Conservation (phyloP, 768 basidiomycete genomes). For the Russula vinacea region DNA sequence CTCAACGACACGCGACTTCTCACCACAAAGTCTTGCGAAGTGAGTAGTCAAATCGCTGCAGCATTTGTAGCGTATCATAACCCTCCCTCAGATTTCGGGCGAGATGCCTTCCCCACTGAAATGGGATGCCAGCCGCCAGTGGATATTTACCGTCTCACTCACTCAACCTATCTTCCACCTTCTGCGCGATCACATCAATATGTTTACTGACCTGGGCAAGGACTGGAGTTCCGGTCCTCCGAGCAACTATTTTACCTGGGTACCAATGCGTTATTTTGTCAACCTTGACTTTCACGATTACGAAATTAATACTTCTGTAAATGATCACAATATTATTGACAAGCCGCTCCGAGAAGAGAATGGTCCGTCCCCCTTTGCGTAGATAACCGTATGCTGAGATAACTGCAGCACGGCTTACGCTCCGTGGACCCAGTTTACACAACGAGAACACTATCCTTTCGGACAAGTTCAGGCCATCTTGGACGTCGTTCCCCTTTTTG, state of each 20-base stretch:
- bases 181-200: constrained; percentile 90
- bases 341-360: constrained; percentile 85
- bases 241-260: constrained; percentile 74
- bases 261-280: constrained; percentile 76
- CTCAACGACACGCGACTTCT: constrained; percentile 84
- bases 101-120: constrained; percentile 75
- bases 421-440: constrained; percentile 57
- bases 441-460: constrained; percentile 58
- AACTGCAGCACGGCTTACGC: constrained; percentile 62
- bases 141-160: constrained; percentile 72
- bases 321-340: constrained; percentile 97
- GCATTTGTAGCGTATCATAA: neutral
- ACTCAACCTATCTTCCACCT: constrained; percentile 71
- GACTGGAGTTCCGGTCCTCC: constrained; percentile 89
- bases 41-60: constrained; percentile 38
- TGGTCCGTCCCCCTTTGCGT: constrained; percentile 45
- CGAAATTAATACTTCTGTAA: constrained; percentile 76
- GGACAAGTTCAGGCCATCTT: constrained; percentile 68
- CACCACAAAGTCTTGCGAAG: constrained; percentile 73
- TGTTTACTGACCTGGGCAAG: constrained; percentile 87
- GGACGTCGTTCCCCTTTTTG: constrained; percentile 61
- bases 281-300: constrained; percentile 72
- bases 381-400: constrained; percentile 2
- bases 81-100: constrained; percentile 51
- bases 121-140: constrained; percentile 80